These are phyloP conservation scores for Colletotrichum caudatum DNA, from an alignment of 2,329 filamentous ascomycete genomes.

Conservation along the genomic window DNA sequence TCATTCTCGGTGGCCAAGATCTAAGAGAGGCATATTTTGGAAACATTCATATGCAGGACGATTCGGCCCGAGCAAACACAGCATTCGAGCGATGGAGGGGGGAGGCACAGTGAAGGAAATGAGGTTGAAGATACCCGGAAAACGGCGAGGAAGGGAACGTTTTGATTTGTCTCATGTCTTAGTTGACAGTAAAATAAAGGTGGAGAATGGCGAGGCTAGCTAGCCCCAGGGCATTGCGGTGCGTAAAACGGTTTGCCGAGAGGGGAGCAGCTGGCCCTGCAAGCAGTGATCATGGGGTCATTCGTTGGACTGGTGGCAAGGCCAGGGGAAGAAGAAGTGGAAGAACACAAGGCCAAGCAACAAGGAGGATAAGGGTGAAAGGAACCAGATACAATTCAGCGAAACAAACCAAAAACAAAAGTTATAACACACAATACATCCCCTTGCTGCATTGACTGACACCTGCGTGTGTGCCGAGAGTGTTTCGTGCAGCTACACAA, in stretches of 20 bases:
- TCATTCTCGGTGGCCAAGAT: no score
- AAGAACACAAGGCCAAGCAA: neutral
- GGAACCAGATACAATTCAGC: neutral
- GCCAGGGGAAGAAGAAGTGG: neutral
- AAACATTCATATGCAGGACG: neutral
- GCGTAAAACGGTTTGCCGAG: neutral
- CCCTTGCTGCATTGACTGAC: neutral
- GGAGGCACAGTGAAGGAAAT: no score
- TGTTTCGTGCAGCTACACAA: no score
- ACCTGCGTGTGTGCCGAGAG: neutral
- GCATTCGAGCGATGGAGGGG: neutral
- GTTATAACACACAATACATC: neutral
- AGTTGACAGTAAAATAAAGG: neutral
- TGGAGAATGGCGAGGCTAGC: neutral
- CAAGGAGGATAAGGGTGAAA: neutral
- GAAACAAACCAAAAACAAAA: neutral
- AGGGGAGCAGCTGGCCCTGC: neutral
- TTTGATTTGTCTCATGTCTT: neutral
- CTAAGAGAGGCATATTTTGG: no score
- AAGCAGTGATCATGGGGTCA: neutral
- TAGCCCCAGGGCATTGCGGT: neutral
- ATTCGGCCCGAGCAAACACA: neutral
- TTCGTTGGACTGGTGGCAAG: neutral
- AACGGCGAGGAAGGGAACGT: neutral
- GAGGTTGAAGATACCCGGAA: constrained; percentile 14